A percentile compares a stretch with the other conserved stretches of the same genome.
These are phyloP conservation scores for Aspergillus ellipticus DNA, from an alignment of 495 filamentous ascomycete genomes.

Conservation along the genomic window DNA sequence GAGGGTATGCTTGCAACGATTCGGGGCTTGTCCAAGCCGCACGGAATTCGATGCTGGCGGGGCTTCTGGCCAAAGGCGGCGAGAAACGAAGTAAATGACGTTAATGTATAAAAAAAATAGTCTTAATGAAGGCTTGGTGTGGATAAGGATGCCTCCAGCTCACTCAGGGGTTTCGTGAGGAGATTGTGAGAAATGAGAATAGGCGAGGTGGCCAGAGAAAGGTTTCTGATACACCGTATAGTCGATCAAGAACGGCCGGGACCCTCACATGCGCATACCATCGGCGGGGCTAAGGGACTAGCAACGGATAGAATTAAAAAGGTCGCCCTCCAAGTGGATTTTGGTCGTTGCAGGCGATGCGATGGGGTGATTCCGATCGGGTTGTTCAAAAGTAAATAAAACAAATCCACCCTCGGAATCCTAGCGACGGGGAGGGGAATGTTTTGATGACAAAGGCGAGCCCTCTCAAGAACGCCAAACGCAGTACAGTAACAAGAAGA, in stretches of 20 bases:
- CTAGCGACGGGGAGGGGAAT: background rate
- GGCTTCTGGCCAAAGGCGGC: constrained; percentile 9
- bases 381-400: background rate
- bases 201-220: constrained; percentile 17
- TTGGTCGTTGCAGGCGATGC: background rate
- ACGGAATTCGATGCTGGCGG: constrained; percentile 15
- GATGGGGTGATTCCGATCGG: background rate
- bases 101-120: constrained; percentile 4
- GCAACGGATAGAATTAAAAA: constrained; percentile 8
- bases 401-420: background rate
- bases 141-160: constrained; percentile 7
- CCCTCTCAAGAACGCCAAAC: background rate
- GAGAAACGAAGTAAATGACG: constrained; percentile 11
- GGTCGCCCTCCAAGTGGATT: constrained; percentile 3
- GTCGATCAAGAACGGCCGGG: constrained; percentile 9
- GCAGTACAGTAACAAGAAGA: background rate
- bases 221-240: constrained; percentile 15
- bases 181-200: constrained; percentile 13
- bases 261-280: constrained; percentile 13
- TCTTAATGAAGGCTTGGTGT: background rate
- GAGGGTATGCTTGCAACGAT: constrained; percentile 13
- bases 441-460: background rate
- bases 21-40: constrained; percentile 14
- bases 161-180: constrained; percentile 14
- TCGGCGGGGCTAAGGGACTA: constrained; percentile 12